Evolutionary conservation across 371 early-diverging fungal genomes (phyloP), one percentile per base, ranked within the genome.

Genomic region (Mortierella sp.): DNA sequence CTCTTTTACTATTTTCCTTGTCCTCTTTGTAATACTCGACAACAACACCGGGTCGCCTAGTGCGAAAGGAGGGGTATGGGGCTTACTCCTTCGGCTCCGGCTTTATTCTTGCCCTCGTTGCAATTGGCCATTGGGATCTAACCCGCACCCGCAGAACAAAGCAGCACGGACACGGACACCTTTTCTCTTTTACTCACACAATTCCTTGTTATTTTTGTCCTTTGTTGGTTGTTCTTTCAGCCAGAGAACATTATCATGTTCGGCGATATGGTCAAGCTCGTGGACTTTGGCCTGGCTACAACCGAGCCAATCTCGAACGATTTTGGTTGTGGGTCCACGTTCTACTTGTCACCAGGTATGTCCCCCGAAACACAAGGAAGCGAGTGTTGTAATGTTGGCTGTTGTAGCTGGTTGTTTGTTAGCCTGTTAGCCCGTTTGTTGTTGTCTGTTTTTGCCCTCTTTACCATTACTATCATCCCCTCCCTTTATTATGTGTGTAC

Each of bases 221-320:
- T 72, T 48, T 40, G 43, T 64, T 14, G n/a, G 34, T 43, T 46
- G 26, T 24, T 71, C n/a, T 54, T 59, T 64, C 76, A 89, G 90
- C 88, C 90, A 3, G 94, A 94, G 80, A 94, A 93, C 75, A 89
- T 94, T 16, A 88, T 93, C 53, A 90, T 92, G 40, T 89, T 92
- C 72, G 92, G 91, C 10, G 76, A 82, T 26, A 88, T 87, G 0
- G 88, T 97, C 77, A 97, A 98, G 83, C 90, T 99, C 31, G 95
- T 97, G 37, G 98, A 98, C 86, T 99, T 98, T 91, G 98, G 98
- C 1, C 92, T 99, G 28, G 94, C 98, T 5, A 98, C 98, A 1
- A 91, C 93, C 5, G 93, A 96, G 19, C 71, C 81, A 0, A 88
- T 89, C 78, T 95, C 96, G 13, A 93, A 83, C 28, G 98, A 98